A percentile compares a stretch with the other conserved stretches of the same genome.
Conservation (phyloP, 306 rosid genomes). For the Sophora flavescens region DNA sequence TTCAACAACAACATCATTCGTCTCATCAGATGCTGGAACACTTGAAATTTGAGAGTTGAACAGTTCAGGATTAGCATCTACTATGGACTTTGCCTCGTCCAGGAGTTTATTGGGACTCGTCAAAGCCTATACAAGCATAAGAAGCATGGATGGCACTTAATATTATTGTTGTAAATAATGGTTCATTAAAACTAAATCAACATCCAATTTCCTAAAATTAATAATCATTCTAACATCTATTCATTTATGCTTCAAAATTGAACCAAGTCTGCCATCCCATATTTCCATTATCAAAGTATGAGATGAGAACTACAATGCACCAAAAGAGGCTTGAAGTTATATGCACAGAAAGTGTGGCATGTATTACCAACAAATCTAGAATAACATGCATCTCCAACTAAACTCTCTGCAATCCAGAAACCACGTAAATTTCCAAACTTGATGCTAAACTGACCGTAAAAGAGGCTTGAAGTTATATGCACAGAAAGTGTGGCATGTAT, state of each 20-base stretch:
- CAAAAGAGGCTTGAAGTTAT: neutral
- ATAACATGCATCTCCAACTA: neutral
- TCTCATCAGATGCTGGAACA: constrained; percentile 30
- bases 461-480: neutral
- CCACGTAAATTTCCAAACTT: neutral
- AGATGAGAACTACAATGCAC: constrained; percentile 12
- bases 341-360: constrained; percentile 17
- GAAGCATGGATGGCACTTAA: constrained; percentile 17
- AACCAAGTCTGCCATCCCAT: constrained; percentile 59
- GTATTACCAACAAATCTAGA: constrained; percentile 5
- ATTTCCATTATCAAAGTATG: constrained; percentile 35
- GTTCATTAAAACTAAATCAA: constrained; percentile 6
- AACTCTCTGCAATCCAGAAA: constrained; percentile 12
- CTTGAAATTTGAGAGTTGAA: constrained; percentile 38
- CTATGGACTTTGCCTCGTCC: constrained; percentile 57
- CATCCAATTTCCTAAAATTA: neutral
- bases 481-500: constrained; percentile 16
- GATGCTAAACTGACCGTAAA: no score
- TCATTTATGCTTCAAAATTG: constrained; percentile 36
- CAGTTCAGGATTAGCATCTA: constrained; percentile 43
- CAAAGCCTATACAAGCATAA: constrained; percentile 56
- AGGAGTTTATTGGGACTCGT: constrained; percentile 56
- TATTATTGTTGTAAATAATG: neutral
- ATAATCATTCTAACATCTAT: neutral
- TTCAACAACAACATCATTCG: constrained; percentile 39